Conservation (phyloP, 495 filamentous ascomycete species). For the Trypethelium eluteriae region DNA sequence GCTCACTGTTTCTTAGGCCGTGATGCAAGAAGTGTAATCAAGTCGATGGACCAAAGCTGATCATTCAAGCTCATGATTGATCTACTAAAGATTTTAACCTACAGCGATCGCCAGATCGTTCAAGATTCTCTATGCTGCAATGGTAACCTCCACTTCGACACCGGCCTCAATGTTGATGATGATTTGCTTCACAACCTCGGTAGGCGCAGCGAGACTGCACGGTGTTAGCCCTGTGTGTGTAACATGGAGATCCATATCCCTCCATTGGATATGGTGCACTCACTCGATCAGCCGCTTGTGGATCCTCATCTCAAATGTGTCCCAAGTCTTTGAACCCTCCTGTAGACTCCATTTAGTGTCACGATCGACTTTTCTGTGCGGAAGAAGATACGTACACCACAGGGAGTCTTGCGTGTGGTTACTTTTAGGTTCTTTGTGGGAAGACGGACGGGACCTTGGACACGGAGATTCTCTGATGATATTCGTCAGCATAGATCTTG, state of each 20-base stretch:
- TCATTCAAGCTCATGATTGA: background rate
- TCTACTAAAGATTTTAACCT: background rate
- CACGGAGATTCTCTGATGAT: constrained; percentile 82
- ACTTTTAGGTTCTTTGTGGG: constrained; percentile 96
- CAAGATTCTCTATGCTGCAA: constrained; percentile 69
- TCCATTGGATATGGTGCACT: constrained; percentile 31
- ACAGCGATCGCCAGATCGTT: background rate
- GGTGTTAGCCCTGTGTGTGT: background rate
- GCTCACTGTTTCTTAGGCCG: too few relatives aligned
- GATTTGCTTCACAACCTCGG: constrained; percentile 99
- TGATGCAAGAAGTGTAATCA: too few relatives aligned
- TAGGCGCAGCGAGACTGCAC: constrained; percentile 82
- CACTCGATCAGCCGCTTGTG: constrained; percentile 97
- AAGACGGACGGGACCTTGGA: constrained; percentile 98
- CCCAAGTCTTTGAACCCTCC: constrained; percentile 99
- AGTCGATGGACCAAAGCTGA: too few relatives aligned
- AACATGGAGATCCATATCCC: background rate
- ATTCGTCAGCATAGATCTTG: too few relatives aligned
- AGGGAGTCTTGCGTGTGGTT: constrained; percentile 93
- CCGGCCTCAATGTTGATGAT: constrained; percentile 99
- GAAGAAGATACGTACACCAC: constrained; percentile 45
- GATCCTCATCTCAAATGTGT: constrained; percentile 98
- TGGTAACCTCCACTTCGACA: constrained; percentile 99
- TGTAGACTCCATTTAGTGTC: too few relatives aligned
- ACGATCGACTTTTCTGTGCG: too few relatives aligned